Conservation (phyloP, 192 early-diverging fungal species). For the Gaertneriomyces semiglobifer region DNA sequence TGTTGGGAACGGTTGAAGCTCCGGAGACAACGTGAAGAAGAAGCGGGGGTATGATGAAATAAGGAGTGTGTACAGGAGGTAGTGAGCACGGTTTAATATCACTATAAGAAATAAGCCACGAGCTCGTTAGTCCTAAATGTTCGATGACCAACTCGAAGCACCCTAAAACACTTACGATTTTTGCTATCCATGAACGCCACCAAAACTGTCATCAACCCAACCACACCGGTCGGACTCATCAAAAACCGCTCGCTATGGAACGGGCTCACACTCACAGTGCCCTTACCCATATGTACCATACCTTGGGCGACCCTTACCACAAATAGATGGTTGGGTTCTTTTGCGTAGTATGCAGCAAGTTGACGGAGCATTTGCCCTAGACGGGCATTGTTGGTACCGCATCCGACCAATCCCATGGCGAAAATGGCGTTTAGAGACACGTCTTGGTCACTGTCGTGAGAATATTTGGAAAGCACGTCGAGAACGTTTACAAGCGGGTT, state of each 20-base stretch:
- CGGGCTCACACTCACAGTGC: conserved; percentile 94
- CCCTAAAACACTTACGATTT: conserved; percentile 55
- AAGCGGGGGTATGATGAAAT: conserved; percentile 97
- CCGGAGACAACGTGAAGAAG: conserved; percentile 93
- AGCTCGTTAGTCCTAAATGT: neutral
- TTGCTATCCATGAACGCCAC: conserved; percentile 90
- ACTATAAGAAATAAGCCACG: conserved; percentile 39
- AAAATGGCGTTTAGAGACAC: conserved; percentile 96
- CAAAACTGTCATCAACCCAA: conserved; percentile 82
- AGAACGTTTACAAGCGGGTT: conserved; percentile 90
- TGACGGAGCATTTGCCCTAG: conserved; percentile 96
- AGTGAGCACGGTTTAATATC: conserved; percentile 87
- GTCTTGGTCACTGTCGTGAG: conserved; percentile 95
- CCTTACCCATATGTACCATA: conserved; percentile 95
- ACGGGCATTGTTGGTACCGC: conserved; percentile 98
- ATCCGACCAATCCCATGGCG: conserved; percentile 98
- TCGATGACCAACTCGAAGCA: conserved; percentile 4
- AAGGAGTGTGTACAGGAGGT: conserved; percentile 88
- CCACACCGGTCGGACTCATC: conserved; percentile 83
- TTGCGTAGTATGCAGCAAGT: conserved; percentile 94
- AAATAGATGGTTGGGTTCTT: conserved; percentile 84
- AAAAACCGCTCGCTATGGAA: conserved; percentile 89
- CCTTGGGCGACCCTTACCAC: conserved; percentile 82
- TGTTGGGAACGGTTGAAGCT: conserved; percentile 74
- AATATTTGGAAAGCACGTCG: conserved; percentile 96